A percentile compares a stretch with the other conserved stretches of the same genome.
Conservation (phyloP, 225 moss, liverwort and hornwort genomes). For the Sphagnum tenellum region DNA sequence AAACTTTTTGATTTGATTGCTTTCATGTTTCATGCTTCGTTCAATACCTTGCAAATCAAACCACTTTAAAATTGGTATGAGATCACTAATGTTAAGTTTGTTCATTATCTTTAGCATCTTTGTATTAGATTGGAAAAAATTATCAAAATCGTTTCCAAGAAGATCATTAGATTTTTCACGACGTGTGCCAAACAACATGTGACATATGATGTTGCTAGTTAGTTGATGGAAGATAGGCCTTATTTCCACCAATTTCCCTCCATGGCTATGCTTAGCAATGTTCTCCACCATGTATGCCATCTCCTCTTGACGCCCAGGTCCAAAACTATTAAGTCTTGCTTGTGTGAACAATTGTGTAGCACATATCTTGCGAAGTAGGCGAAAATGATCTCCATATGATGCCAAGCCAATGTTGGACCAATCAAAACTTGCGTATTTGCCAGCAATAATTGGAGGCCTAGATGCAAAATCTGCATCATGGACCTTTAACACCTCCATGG, state of each 20-base stretch:
- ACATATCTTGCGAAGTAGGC: no score
- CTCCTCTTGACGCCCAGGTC: no score
- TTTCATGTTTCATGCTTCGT: background rate
- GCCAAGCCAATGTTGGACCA: no score
- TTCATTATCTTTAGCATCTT: background rate
- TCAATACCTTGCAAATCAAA: slow-evolving; percentile 2
- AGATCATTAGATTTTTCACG: background rate
- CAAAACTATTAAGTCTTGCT: no score
- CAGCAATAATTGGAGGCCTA: no score
- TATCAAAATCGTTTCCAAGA: slow-evolving; percentile 1
- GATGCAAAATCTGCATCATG: no score
- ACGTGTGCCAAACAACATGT: background rate
- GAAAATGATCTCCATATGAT: no score
- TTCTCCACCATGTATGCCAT: no score
- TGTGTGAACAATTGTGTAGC: no score
- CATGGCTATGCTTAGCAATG: no score
- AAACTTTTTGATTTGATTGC: background rate
- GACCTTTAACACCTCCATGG: no score
- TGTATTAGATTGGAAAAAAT: background rate
- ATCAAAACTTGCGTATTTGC: no score
- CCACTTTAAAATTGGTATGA: background rate
- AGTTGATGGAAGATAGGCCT: background rate
- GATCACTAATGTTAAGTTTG: background rate
- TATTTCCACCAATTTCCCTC: background rate
- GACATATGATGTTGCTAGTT: background rate